Evolutionary conservation across 192 early-diverging fungal genomes (phyloP), one percentile per base, ranked within the genome.

Genomic region (Funneliformis geosporum): DNA sequence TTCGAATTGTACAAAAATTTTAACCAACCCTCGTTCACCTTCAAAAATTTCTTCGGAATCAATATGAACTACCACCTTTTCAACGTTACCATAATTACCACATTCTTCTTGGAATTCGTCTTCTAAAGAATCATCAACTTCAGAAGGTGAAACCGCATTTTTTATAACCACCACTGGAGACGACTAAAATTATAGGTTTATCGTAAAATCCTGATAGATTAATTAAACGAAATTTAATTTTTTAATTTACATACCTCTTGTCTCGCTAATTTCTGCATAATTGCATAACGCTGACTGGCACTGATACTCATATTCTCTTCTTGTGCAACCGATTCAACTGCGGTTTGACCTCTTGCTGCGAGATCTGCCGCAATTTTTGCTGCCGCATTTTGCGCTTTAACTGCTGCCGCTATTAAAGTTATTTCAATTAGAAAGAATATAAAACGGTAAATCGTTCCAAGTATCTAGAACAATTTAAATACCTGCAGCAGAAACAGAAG

Each of bases 101-200:
- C 93, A 95, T 80, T 97, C 96, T 66, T 93, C 92, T 14, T 85
- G 85, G 78, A 97, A 94, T 80, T 97, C 96, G 1, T 89, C 91
- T n/a, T 93, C 89, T 64, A 97, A 87, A 18, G 91, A 87, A 62
- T 94, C 90, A 85, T 97, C 96, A 33, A 93, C 86, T 42, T 97
- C 94, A 8, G 88, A 86, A 11, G 90, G 83, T 8, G 86, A 85
- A 38, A 93, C 93, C 18, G 90, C 91, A 78, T 96, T 95, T 66
- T 88, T 87, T 46, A 93, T 84, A 21, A 88, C 79, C 7, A 95
- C 80, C 23, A 96, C 91, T 21, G 89, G 84, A 8, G 88, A 80
- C 39, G 86, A 85, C 64, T 80, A 62, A 18, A 60, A 43, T 4
- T 9, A 70, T 12, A 5, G 39, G 44, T 27, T 60, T 16, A 40